These are phyloP conservation scores for Teratosphaeriaceae sp. DNA, from an alignment of 2,329 filamentous ascomycete species.

Conservation along the genomic window DNA sequence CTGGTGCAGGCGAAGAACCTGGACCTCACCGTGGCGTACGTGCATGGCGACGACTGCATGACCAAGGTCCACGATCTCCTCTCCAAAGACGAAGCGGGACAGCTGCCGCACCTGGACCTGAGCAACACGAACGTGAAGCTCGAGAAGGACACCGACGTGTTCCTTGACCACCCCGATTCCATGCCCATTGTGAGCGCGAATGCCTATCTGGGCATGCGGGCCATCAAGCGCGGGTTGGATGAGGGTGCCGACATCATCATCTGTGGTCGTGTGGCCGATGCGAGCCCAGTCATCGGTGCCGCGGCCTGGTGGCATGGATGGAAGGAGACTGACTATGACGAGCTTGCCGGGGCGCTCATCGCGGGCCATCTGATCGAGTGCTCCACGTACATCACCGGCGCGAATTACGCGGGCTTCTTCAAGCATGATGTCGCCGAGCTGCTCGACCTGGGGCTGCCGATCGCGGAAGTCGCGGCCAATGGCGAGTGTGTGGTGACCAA, in stretches of 20 bases:
- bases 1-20: conserved; percentile 28
- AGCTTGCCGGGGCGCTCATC: conserved; percentile 33
- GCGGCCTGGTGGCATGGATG: conserved; percentile 39
- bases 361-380: conserved; percentile 38
- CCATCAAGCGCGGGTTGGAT: conserved; percentile 33
- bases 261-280: conserved; percentile 37
- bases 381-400: conserved; percentile 34
- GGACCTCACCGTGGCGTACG: conserved; percentile 39
- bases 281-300: conserved; percentile 35
- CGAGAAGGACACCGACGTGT: conserved; percentile 16
- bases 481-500: conserved; percentile 31
- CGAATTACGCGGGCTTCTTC: conserved; percentile 37
- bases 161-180: conserved; percentile 12
- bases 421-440: conserved; percentile 28
- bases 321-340: conserved; percentile 30
- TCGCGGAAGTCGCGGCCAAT: conserved; percentile 27
- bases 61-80: conserved; percentile 15
- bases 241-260: conserved; percentile 37
- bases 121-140: conserved; percentile 17
- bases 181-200: conserved; percentile 22
- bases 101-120: conserved; percentile 18
- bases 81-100: conserved; percentile 10
- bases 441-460: conserved; percentile 25
- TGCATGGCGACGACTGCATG: conserved; percentile 35
- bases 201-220: conserved; percentile 38